Conservation (phyloP, 495 filamentous ascomycete genomes). For the Neohortaea acidophila region DNA sequence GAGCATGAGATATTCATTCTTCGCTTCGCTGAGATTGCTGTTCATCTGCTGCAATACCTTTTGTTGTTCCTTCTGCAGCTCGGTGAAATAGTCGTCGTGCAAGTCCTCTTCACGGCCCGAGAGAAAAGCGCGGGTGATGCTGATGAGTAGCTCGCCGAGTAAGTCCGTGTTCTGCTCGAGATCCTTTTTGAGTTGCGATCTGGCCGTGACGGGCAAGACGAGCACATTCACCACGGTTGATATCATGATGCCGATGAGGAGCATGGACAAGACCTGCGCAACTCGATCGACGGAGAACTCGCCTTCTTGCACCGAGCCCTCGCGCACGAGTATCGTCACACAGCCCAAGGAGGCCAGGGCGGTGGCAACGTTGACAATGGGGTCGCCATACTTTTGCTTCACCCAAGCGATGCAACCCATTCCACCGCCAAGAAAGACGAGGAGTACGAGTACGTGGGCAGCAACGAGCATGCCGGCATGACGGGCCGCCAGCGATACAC, state of each 20-base stretch:
- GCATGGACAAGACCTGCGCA: conserved; percentile 75
- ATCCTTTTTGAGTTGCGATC: conserved; percentile 55
- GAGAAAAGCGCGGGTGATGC: conserved; percentile 74
- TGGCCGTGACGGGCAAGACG: conserved; percentile 69
- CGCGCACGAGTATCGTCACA: conserved; percentile 85
- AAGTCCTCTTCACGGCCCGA: conserved; percentile 72
- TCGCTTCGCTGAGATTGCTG: conserved; percentile 73
- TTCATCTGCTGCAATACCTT: conserved; percentile 50
- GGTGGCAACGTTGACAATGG: conserved; percentile 79
- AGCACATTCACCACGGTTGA: conserved; percentile 64
- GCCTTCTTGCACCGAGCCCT: conserved; percentile 67
- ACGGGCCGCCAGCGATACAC: conserved; percentile 60
- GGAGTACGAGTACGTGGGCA: conserved; percentile 66
- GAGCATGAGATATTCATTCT: conserved; percentile 73
- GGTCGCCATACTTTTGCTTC: conserved; percentile 74
- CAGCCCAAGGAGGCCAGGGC: conserved; percentile 81
- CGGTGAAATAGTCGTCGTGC: conserved; percentile 43
- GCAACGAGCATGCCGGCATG: conserved; percentile 47
- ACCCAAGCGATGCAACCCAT: conserved; percentile 77
- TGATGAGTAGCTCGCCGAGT: conserved; percentile 62
- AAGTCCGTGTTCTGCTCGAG: conserved; percentile 62
- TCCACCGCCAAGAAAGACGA: conserved; percentile 74
- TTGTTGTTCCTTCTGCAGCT: conserved; percentile 44
- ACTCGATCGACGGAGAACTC: conserved; percentile 72
- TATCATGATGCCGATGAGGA: conserved; percentile 65